A percentile compares a stretch with the other conserved stretches of the same genome.
phyloP scores from a whole-genome alignment of 225 moss, liverwort and hornwort genomes.

The Physcomitrium patens region DNA sequence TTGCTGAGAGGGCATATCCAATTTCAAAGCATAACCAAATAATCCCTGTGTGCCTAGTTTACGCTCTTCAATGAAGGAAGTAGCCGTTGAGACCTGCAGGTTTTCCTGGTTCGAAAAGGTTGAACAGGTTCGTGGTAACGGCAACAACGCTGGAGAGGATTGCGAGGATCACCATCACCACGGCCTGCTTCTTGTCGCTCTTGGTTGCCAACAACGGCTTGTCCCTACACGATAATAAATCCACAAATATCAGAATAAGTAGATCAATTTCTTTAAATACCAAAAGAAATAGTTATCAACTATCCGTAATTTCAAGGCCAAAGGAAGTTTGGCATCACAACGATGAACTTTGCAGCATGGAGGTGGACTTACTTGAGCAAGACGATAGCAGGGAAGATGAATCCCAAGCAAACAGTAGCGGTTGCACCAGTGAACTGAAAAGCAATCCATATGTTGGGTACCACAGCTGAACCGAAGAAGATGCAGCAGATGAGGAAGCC shows the following conservation, averaged over 20 bases:
- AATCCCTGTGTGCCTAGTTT: neutral
- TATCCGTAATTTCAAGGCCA: too few species aligned
- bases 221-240: constrained; percentile 51
- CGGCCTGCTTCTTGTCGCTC: constrained; percentile 69
- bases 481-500: constrained; percentile 53
- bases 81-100: constrained; percentile 38
- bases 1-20: constrained; percentile 38
- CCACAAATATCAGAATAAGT: neutral
- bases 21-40: neutral
- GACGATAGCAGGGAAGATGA: constrained; percentile 89
- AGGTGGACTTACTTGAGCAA: constrained; percentile 54
- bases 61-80: constrained; percentile 28
- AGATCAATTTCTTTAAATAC: neutral
- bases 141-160: constrained; percentile 77
- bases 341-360: neutral
- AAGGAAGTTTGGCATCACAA: too few species aligned
- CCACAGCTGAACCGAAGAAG: constrained; percentile 77
- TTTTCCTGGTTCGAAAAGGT: constrained; percentile 47
- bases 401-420: constrained; percentile 76
- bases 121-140: constrained; percentile 65
- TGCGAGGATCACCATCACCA: constrained; percentile 74
- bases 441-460: constrained; percentile 90
- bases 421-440: constrained; percentile 97
- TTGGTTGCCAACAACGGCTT: constrained; percentile 58
- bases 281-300: too few species aligned